These are phyloP conservation scores for Clavulina sp. DNA, from an alignment of 768 basidiomycete genomes.

Conservation along the genomic window DNA sequence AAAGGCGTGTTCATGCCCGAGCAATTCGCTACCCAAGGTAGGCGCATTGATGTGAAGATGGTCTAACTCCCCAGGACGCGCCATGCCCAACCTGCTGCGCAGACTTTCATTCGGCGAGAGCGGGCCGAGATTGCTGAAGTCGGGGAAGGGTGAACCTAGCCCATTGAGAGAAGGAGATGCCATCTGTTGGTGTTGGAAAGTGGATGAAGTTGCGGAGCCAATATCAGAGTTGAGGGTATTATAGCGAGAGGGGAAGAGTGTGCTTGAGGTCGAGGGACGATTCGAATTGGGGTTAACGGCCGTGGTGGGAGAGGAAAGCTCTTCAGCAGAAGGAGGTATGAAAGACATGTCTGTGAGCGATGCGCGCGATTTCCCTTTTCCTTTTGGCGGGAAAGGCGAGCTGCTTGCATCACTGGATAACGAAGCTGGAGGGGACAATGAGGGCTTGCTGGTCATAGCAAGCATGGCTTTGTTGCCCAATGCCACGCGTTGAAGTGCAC, in stretches of 20 bases:
- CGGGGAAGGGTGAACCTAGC: neutral
- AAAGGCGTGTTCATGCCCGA: too few relatives aligned
- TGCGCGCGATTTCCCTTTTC: neutral
- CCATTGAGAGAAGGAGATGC: neutral
- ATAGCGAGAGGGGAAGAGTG: too few relatives aligned
- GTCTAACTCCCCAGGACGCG: conserved; percentile 4
- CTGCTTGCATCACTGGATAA: too few relatives aligned
- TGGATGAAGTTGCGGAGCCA: neutral
- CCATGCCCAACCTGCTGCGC: neutral
- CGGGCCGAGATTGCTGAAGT: neutral
- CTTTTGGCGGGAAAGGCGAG: too few relatives aligned
- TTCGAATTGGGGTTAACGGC: neutral
- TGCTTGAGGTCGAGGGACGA: neutral
- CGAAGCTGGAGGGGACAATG: too few relatives aligned
- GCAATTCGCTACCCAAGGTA: conserved; percentile 22
- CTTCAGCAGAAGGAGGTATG: neutral
- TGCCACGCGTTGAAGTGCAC: conserved; percentile 1
- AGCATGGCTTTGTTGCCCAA: neutral
- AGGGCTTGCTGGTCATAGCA: neutral
- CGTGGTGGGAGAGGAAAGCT: neutral
- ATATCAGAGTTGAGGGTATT: too few relatives aligned
- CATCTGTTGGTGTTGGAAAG: too few relatives aligned
- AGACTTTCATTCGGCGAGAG: too few relatives aligned
- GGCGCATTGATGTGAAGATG: neutral
- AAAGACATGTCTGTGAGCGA: neutral